Evolutionary conservation across 2,329 filamentous ascomycete species (phyloP).

Genomic region (Pseudopyrenochaeta lycopersici): DNA sequence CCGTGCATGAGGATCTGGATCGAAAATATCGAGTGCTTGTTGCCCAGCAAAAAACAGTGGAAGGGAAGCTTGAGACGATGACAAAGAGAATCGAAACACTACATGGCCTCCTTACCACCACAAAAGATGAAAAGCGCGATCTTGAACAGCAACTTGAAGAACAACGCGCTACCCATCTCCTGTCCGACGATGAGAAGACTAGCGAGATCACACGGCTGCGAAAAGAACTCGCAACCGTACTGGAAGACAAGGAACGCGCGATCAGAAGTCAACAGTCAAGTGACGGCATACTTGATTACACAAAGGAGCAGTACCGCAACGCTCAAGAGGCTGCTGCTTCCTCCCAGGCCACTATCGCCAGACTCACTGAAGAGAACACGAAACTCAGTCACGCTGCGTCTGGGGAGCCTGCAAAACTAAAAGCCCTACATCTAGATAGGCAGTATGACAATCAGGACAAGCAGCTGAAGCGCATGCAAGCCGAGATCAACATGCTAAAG

Average conservation of each 20-base stretch:
- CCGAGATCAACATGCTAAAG: constrained; percentile 22
- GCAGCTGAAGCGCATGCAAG: constrained; percentile 11
- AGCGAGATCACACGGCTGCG: constrained; percentile 33
- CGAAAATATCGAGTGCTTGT: constrained; percentile 26
- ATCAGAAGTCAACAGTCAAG: constrained; percentile 43
- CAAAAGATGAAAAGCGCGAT: constrained; percentile 18
- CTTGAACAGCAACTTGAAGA: constrained; percentile 26
- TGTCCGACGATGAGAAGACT: constrained; percentile 32
- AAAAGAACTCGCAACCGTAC: constrained; percentile 28
- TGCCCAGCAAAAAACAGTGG: constrained; percentile 22
- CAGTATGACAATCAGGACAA: constrained; percentile 14
- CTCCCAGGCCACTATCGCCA: constrained; percentile 11
- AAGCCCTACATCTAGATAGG: constrained; percentile 23
- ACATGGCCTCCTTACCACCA: constrained; percentile 26
- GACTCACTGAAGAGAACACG: constrained; percentile 21
- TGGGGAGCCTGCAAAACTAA: constrained; percentile 25
- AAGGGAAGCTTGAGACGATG: constrained; percentile 23
- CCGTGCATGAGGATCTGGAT: constrained; percentile 32
- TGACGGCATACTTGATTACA: constrained; percentile 63
- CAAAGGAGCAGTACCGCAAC: constrained; percentile 63
- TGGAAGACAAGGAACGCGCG: constrained; percentile 29
- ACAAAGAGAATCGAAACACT: constrained; percentile 21
- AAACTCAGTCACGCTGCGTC: constrained; percentile 28
- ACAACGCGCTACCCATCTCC: constrained; percentile 23
- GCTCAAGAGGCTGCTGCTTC: constrained; percentile 22